Evolutionary conservation across 1,284 basidiomycete species (phyloP).

Genomic region (Trametes polyzona): DNA sequence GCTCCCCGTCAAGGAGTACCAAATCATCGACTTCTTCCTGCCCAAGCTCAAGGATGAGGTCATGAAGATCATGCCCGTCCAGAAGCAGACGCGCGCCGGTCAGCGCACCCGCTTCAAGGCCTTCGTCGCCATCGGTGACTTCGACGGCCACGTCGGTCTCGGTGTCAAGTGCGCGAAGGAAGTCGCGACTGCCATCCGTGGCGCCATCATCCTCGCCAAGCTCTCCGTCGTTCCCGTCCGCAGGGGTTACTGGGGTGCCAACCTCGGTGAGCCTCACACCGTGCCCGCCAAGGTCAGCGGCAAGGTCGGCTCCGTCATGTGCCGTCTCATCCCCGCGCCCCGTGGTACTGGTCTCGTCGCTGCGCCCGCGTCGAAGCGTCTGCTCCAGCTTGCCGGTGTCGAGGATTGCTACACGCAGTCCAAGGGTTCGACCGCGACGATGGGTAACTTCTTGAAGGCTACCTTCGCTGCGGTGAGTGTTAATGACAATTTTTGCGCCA

Average conservation of each 20-base stretch:
- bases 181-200: constrained; percentile 98
- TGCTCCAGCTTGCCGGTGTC: constrained; percentile 97
- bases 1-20: constrained; percentile 97
- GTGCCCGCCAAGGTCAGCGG: constrained; percentile 98
- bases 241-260: constrained; percentile 99
- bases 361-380: constrained; percentile 95
- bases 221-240: constrained; percentile 95
- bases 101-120: constrained; percentile 99
- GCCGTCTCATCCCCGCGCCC: constrained; percentile 97
- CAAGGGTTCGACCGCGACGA: constrained; percentile 97
- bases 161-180: constrained; percentile 99
- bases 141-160: constrained; percentile 97
- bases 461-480: constrained; percentile 89
- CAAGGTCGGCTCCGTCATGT: constrained; percentile 99
- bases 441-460: constrained; percentile 99
- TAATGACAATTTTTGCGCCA: neutral
- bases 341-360: constrained; percentile 99
- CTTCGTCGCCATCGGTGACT: constrained; percentile 99
- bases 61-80: constrained; percentile 99
- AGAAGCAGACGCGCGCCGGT: constrained; percentile 99
- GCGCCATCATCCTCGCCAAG: constrained; percentile 97
- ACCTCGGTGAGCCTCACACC: constrained; percentile 98
- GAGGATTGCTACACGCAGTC: constrained; percentile 96
- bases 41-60: constrained; percentile 99
- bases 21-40: constrained; percentile 97